Evolutionary conservation across 371 early-diverging fungal species (phyloP), one percentile per base, ranked within the genome.

Genomic region (Mucor velutinosus): DNA sequence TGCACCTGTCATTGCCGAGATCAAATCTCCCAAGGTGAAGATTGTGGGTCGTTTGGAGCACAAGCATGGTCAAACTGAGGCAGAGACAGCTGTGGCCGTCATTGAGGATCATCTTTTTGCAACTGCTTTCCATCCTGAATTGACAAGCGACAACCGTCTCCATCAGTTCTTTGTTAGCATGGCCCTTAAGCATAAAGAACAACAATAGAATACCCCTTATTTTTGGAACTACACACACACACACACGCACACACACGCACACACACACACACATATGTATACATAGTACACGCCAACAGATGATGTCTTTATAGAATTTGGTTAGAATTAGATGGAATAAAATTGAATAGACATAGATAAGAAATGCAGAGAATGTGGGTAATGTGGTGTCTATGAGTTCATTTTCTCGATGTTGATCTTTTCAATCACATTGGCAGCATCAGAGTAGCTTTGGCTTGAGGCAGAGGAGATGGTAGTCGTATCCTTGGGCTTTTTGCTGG

Each of bases 121-220:
- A 41, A 94, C 96, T 1, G 87, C 95, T 43, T 98, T 98, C 87
- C 98, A 98, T 68, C 98, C 98, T 2, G 98, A 98, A 76, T 82
- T 98, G 69, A 97, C 93, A 11, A 71, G 71, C 21, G 97, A 97
- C 73, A 81, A 83, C 71, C 83, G 97, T 32, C 90, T 95, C 76
- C 98, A 98, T 76, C 69, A 77, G 63, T 95, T 89, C 79, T 98
- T 97, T 91, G 84, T 90, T 33, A 57, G 75, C 23, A 65, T 89
- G 73, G 85, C 86, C 15, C 57, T 81, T 29, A 56, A 71, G 23
- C 55, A 67, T 58, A 29, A 53, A n/a, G 30, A 35, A 19, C 37
- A 43, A 12, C 15, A 21, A 57, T 32, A 32, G 57, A 57, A 57
- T 53, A 53, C 53, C 53, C 53, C 10, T n/a, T 23, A 23, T 21